Evolutionary conservation across 148 eudicot species (phyloP).

Genomic region (Rhododendron vialii): DNA sequence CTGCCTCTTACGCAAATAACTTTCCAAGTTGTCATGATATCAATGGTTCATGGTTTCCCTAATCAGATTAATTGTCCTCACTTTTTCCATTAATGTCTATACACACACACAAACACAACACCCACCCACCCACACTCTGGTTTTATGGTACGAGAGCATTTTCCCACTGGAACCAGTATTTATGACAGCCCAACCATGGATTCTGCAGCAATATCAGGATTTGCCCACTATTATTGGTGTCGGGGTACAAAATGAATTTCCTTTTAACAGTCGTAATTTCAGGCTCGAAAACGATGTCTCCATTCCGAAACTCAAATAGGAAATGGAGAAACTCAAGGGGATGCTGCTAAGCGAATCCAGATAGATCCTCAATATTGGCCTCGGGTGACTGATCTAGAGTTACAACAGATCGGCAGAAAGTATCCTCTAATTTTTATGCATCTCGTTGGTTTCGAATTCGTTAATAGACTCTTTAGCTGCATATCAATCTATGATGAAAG

Average conservation of each 20-base stretch:
- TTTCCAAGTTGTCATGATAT: not conserved
- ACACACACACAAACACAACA: not conserved
- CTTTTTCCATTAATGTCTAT: not conserved
- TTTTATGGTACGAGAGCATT: not conserved
- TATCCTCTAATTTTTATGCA: slow-evolving; percentile 23
- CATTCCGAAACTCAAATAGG: slow-evolving; percentile 24
- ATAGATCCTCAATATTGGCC: slow-evolving; percentile 27
- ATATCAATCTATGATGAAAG: not conserved
- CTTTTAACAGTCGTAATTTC: slow-evolving; percentile 6
- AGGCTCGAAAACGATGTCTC: slow-evolving; percentile 35
- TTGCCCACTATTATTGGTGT: not conserved
- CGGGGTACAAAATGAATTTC: not conserved
- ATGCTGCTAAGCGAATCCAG: slow-evolving; percentile 10
- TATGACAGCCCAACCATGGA: not conserved
- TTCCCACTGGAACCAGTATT: not conserved
- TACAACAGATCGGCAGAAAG: slow-evolving; percentile 18
- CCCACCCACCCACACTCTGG: not conserved
- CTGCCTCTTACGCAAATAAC: not conserved
- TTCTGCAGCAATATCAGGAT: not conserved
- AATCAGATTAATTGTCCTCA: not conserved
- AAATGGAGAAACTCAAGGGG: slow-evolving; percentile 7
- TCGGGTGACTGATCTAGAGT: slow-evolving; percentile 23
- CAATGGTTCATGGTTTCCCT: not conserved
- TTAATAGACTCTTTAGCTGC: not conserved
- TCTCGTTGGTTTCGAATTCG: not conserved